Conservation (phyloP, 352 stramenopile species). For the Halophytophthora polymorphica region DNA sequence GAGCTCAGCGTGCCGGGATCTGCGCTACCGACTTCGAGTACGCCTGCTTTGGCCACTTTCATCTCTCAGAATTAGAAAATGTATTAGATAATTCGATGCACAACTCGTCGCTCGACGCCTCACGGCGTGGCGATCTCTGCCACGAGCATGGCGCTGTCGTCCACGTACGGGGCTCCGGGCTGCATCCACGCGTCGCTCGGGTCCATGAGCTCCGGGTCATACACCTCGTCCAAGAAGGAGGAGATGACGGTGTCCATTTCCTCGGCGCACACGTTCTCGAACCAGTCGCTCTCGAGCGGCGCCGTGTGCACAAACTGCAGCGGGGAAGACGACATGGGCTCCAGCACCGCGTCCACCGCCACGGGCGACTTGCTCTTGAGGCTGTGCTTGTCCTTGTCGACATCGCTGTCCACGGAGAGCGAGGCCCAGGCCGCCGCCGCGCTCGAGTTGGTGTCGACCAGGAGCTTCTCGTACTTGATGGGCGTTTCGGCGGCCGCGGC, state of each 20-base stretch:
- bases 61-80: neutral
- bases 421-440: neutral
- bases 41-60: no score
- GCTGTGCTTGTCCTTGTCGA: no score
- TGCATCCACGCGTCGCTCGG: conserved; percentile 10
- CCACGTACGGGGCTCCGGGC: neutral
- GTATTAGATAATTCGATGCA: no score
- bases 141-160: conserved; percentile 5
- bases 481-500: conserved; percentile 11
- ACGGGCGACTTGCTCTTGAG: conserved; percentile 16
- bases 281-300: conserved; percentile 20
- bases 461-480: conserved; percentile 8
- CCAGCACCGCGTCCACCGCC: conserved; percentile 7
- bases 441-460: conserved; percentile 10
- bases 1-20: no score
- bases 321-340: neutral
- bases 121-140: neutral
- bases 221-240: conserved; percentile 19
- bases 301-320: neutral
- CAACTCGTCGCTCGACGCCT: no score
- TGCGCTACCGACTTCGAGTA: no score
- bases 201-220: conserved; percentile 18
- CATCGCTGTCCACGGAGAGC: no score
- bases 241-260: conserved; percentile 21
- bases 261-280: conserved; percentile 18